phyloP scores from a whole-genome alignment of 2,329 filamentous ascomycete genomes.

The Monosporascus cannonballus region DNA sequence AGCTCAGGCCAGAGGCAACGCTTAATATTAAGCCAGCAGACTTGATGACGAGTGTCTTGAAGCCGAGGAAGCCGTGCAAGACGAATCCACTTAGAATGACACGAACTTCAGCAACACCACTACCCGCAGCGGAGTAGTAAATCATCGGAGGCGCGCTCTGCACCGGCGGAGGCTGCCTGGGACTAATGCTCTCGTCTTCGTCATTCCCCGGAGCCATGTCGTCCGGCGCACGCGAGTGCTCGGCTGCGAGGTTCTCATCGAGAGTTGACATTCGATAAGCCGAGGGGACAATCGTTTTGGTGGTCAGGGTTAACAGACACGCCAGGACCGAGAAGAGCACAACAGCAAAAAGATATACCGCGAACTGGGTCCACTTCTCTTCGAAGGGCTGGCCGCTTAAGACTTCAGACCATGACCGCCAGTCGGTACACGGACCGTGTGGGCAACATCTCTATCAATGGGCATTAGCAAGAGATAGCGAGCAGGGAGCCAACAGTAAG shows the following conservation, averaged over 20 bases:
- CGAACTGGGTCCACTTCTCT: constrained; percentile 65
- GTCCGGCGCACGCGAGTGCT: constrained; percentile 33
- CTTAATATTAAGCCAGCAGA: constrained; percentile 76
- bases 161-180: constrained; percentile 20
- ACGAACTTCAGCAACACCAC: constrained; percentile 93
- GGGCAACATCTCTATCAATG: constrained; percentile 46
- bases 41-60: constrained; percentile 83
- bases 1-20: constrained; percentile 84
- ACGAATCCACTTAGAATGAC: constrained; percentile 98
- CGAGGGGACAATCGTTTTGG: constrained; percentile 91
- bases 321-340: constrained; percentile 63
- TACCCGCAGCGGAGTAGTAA: constrained; percentile 93
- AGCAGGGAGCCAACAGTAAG: background rate
- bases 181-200: constrained; percentile 38
- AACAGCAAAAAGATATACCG: constrained; percentile 67
- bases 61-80: constrained; percentile 86
- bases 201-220: constrained; percentile 29
- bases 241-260: constrained; percentile 85
- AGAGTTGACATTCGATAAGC: constrained; percentile 80
- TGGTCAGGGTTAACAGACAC: constrained; percentile 76
- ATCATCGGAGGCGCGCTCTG: constrained; percentile 62
- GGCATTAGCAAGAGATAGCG: constrained; percentile 6
- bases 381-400: constrained; percentile 39
- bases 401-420: constrained; percentile 50
- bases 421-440: constrained; percentile 48